Evolutionary conservation across 495 filamentous ascomycete genomes (phyloP), one percentile per base, ranked within the genome.

Genomic region (Neurospora discreta): DNA sequence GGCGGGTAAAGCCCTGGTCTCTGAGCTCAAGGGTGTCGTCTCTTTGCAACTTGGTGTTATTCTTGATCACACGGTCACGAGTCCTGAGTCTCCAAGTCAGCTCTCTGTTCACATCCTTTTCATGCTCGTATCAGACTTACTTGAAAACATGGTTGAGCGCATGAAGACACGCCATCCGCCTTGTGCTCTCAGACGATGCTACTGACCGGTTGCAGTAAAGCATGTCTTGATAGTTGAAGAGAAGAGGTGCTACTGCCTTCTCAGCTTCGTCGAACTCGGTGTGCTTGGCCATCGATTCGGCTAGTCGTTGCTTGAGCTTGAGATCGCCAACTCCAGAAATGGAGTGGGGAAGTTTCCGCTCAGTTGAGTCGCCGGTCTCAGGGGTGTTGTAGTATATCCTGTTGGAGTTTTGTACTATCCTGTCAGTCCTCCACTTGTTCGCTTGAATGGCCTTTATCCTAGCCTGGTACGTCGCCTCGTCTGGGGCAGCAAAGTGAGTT

Each of bases 1-100:
- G 95, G 3, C 95, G 86, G 1, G 95, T 97, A 79, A 98, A 99
- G 5, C 96, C 95, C 81, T 98, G 95, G 79, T 98, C 96, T 60
- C 94, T 89, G 38, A 93, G 83, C 69, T 98, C 95, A 30, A 93
- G 82, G 20, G 81, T 83, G n/a, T 80, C 77, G 33, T 86, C 78
- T 46, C 87, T 85, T 71, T 86, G 85, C 13, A 96, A 82, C 70
- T 89, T 91, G 26, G 90, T 88, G 76, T 93, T 97, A 81, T 97
- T 97, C 80, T 96, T 98, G 71, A 98, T 87, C 0, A 99, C 91
- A 39, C 88, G 89, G 75, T 97, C 94, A 69, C 95, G 91, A 16
- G 95, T 98, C 80, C 86, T 89, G 65, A 11, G n/a, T 0, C 23
- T 71, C 30, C 4, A 39, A 10, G 73, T 78, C 30, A 78, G 73